A percentile compares a stretch with the other conserved stretches of the same genome.
Conservation (phyloP, 306 rosid species). For the Begonia masoniana region DNA sequence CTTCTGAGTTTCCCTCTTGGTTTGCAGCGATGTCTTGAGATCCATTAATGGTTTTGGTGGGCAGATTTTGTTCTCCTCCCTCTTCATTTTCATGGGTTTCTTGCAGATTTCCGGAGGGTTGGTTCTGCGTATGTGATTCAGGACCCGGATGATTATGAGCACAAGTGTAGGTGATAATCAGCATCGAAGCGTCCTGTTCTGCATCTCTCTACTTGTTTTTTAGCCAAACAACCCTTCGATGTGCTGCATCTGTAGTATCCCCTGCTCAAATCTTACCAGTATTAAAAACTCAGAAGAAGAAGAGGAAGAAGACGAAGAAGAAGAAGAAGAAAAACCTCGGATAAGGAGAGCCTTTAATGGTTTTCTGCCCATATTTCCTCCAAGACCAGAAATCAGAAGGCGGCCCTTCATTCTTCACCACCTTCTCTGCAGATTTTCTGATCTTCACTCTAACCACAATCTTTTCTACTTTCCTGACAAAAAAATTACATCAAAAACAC, state of each 20-base stretch:
- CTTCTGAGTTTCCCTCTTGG: background rate
- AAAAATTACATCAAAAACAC: conserved; percentile 8
- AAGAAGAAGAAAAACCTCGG: conserved; percentile 50
- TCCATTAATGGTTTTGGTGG: conserved; percentile 5
- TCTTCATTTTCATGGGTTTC: conserved; percentile 18
- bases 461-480: conserved; percentile 57
- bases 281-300: background rate
- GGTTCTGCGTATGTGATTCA: background rate
- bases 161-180: conserved; percentile 66
- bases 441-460: conserved; percentile 58
- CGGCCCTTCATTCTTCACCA: conserved; percentile 67
- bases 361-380: conserved; percentile 97
- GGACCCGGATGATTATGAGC: conserved; percentile 57
- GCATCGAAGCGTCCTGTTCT: conserved; percentile 77
- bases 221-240: conserved; percentile 86
- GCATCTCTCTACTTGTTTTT: conserved; percentile 90
- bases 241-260: conserved; percentile 88
- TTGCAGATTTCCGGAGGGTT: background rate
- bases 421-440: conserved; percentile 58
- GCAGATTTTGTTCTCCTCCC: conserved; percentile 6
- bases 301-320: background rate
- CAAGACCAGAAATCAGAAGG: conserved; percentile 94
- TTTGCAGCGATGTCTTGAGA: conserved; percentile 24
- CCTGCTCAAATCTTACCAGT: conserved; percentile 19
- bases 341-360: conserved; percentile 89